Base-by-base conservation (phyloP, 2,329 filamentous ascomycete genomes). In the Trichoderma aggressivum region DNA sequence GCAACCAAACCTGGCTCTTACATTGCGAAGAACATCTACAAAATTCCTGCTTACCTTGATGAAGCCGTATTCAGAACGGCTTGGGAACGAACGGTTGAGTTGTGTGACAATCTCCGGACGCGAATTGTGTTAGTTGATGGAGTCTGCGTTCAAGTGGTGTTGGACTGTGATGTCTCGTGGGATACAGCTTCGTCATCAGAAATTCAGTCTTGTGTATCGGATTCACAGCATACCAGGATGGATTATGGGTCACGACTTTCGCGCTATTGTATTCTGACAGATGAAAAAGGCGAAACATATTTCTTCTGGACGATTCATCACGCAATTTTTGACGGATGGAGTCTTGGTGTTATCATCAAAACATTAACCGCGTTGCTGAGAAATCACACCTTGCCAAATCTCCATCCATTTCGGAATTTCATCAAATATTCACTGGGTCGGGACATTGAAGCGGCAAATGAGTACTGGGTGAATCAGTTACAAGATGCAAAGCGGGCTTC, bases 1-100 rank as follows among this genome's bases (percentile, higher is more conserved):
- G 70, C 73, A 11, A 76, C 72, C n/a, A 65, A 72, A 8, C 74
- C 75, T 0, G 75, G 75, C 10, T 74, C 73, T 18, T 77, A 76
- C 58, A 73, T 73, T 14, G 71, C 71, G 2, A 70, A 73, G 10
- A 72, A 71, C 28, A 58, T 72, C 7, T 72, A 72, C 63, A 56
- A 70, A 18, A 24, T 77, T 1, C 64, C 73, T 2, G 34, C 21
- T 0, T 21, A 55, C 10, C 21, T 73, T 3, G 68, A 76, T 7
- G 5, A 73, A 39, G 28, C 16, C 0, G 58, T 24, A 3, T 76
- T 77, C 32, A 72, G 58, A 28, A 39, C 21, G 7, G 72, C 72
- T 3, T 77, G 75, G 75, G 74, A 75, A 12, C 47, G 66, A 0
- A 72, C 72, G 2, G 56, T 76, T 3, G 43, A 69, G 6, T 14